These are phyloP conservation scores for Aspergillus incahuasiensis DNA, from an alignment of 495 filamentous ascomycete species.

Conservation along the genomic window DNA sequence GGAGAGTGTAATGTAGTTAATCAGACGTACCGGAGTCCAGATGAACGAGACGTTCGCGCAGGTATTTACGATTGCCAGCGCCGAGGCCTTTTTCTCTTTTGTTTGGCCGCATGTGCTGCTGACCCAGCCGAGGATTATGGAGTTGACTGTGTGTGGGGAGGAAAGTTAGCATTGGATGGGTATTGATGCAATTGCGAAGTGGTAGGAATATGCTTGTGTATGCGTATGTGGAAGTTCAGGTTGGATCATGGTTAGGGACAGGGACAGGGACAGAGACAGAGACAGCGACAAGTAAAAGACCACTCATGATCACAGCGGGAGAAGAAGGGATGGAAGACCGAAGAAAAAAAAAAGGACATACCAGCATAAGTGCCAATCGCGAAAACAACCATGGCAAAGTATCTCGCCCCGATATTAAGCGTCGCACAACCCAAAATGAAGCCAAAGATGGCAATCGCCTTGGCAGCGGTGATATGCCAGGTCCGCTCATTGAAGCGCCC, in stretches of 20 bases:
- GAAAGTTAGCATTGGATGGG: too few species aligned
- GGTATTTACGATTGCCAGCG: conserved; percentile 53
- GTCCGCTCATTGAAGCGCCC: conserved; percentile 21
- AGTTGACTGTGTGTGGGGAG: too few species aligned
- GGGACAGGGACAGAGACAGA: too few species aligned
- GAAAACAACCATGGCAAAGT: conserved; percentile 20
- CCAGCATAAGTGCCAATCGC: conserved; percentile 20
- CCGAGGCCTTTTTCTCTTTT: conserved; percentile 40
- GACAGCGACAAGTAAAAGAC: too few species aligned
- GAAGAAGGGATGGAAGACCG: background rate
- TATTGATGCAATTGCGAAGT: background rate
- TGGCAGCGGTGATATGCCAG: conserved; percentile 40
- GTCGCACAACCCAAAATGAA: conserved; percentile 35
- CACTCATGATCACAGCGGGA: too few species aligned
- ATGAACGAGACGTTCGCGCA: conserved; percentile 50
- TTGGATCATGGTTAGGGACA: too few species aligned
- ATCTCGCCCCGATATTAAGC: conserved; percentile 18
- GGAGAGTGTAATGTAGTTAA: background rate
- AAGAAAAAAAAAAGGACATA: background rate
- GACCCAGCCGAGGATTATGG: conserved; percentile 22
- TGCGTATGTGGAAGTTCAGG: too few species aligned
- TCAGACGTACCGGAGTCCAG: conserved; percentile 38
- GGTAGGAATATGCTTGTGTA: background rate
- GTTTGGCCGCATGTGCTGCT: conserved; percentile 23
- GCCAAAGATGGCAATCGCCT: conserved; percentile 40